Evolutionary conservation across 208 protist species (phyloP), one percentile per base, ranked within the genome.

Genomic region (Leishmania tarentolae): DNA sequence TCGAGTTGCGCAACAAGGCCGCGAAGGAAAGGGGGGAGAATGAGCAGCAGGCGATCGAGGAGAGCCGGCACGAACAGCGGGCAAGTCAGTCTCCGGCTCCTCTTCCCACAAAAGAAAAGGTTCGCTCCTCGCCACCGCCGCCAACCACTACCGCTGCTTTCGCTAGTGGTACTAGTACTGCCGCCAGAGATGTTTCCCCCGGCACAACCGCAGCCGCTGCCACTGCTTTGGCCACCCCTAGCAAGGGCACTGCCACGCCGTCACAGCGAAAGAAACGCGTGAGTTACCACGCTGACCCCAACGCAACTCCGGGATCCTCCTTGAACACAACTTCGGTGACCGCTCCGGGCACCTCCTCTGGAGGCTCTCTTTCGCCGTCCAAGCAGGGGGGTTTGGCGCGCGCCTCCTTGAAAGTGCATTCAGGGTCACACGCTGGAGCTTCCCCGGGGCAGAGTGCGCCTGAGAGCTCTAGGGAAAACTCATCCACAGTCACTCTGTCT

Each of bases 41-140:
- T 72, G 87, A 93, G 68, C 80, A 88, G 66, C 75, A 86, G 77
- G 89, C 83, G 21, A 84, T 85, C 42, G 90, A 93, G 79, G 89
- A 92, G 59, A 91, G 85, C 70, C 75, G 76, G 0, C 81, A 91
- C 28, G 76, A 91, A 52, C 86, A 87, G 72, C 89, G 91, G 1
- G 90, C 90, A 53, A 93, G 90, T 31, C 78, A 86, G 83, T 93
- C 91, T 0, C 88, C 89, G 7, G 47, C 79, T 15, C 87, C 84
- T n/a, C n/a, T 42, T 19, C 68, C 65, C 5, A 75, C 17, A 17
- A 85, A 81, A 65, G 77, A 81, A 17, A 47, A 70, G 28, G 19
- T 24, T 19, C 11, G 61, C 76, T 50, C 76, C 76, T 40, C 76
- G 24, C 53, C 47, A 31, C 46, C 82, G 44, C 21, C 63, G 6